These are phyloP conservation scores for Schizothecium vesticola DNA, from an alignment of 495 filamentous ascomycete species.

Conservation along the genomic window DNA sequence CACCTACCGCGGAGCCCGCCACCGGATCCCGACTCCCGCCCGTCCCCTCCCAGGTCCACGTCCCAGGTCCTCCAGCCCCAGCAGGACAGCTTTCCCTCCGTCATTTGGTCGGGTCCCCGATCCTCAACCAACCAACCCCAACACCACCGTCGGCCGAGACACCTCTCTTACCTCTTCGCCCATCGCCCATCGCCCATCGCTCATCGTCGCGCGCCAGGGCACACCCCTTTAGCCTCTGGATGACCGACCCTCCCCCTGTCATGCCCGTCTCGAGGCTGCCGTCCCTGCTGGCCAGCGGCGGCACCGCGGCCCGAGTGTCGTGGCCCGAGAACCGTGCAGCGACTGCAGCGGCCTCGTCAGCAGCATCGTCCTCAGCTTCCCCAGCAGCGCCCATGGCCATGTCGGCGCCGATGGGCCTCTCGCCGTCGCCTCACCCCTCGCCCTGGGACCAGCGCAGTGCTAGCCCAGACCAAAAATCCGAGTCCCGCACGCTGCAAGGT, in stretches of 20 bases:
- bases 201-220: neutral
- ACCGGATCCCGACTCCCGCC: neutral
- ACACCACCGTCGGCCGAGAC: neutral
- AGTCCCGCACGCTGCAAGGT: slow-evolving; percentile 30
- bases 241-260: neutral
- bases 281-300: neutral
- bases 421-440: slow-evolving; percentile 1
- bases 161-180: neutral
- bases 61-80: too few relatives aligned
- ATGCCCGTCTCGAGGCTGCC: neutral
- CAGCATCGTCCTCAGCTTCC: neutral
- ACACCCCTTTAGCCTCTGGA: neutral
- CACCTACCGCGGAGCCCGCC: neutral
- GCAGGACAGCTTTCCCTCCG: neutral
- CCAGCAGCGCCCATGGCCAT: slow-evolving; percentile 4
- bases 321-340: slow-evolving; percentile 32
- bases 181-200: too few relatives aligned
- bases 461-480: slow-evolving; percentile 21
- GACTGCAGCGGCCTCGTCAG: neutral
- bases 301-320: neutral
- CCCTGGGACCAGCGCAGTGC: slow-evolving; percentile 9
- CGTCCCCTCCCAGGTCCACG: neutral
- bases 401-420: slow-evolving; percentile 15
- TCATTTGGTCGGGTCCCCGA: neutral
- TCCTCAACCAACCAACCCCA: neutral